Conservation (phyloP, 2,329 filamentous ascomycete species). For the Aspergillus phoenicis region DNA sequence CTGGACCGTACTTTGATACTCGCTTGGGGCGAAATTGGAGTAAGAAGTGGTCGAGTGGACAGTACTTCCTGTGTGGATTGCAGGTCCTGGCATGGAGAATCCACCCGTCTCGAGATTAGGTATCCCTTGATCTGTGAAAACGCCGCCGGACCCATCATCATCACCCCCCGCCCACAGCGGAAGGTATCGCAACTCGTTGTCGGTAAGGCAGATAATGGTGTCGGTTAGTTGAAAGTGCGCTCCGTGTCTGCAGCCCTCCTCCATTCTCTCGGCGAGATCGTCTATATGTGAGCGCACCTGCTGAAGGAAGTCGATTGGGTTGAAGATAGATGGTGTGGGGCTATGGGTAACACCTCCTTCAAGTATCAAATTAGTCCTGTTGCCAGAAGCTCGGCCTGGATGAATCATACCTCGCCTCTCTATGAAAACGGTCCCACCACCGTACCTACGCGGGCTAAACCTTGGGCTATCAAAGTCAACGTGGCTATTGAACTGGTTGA, state of each 20-base stretch:
- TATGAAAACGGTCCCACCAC: background rate
- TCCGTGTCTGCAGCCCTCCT: conserved; percentile 11
- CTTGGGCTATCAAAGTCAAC: background rate
- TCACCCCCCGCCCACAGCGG: conserved; percentile 67
- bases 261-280: conserved; percentile 22
- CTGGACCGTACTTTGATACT: conserved; percentile 37
- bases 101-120: conserved; percentile 37
- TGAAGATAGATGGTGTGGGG: conserved; percentile 9
- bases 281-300: conserved; percentile 24
- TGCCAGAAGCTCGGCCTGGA: background rate
- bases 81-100: conserved; percentile 41
- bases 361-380: background rate
- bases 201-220: conserved; percentile 55
- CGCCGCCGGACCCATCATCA: conserved; percentile 55
- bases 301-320: conserved; percentile 20
- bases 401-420: background rate
- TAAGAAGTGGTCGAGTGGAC: conserved; percentile 29
- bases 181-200: conserved; percentile 63
- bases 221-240: conserved; percentile 34
- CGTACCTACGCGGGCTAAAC: background rate
- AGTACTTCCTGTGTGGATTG: conserved; percentile 33
- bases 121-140: conserved; percentile 46
- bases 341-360: background rate
- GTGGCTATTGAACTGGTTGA: background rate
- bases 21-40: conserved; percentile 29